Conservation (phyloP, 225 moss, liverwort and hornwort genomes). For the Physcomitrellopsis africana region DNA sequence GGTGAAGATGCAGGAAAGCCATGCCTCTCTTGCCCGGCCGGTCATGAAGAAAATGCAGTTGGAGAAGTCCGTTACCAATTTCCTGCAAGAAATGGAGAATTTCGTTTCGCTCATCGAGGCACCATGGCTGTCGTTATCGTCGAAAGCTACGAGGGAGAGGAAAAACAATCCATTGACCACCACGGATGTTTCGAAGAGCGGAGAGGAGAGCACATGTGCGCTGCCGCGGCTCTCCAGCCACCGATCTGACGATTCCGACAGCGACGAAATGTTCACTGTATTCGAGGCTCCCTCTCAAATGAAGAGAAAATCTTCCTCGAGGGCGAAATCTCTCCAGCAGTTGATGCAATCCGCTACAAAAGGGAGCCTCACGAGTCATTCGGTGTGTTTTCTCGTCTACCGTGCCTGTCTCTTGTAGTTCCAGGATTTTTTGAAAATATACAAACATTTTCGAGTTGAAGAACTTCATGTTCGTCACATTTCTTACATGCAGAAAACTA, state of each 20-base stretch:
- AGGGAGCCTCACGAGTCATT: not conserved
- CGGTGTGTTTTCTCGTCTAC: not conserved
- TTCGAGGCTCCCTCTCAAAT: slow-evolving; percentile 24
- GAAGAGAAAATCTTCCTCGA: not conserved
- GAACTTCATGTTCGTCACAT: too few relatives aligned
- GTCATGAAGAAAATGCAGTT: slow-evolving; percentile 1
- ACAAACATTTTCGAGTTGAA: too few relatives aligned
- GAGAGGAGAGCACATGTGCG: not conserved
- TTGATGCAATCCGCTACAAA: slow-evolving; percentile 24
- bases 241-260: slow-evolving; percentile 15
- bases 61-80: slow-evolving; percentile 26
- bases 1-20: not conserved
- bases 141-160: not conserved
- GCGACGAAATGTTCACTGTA: slow-evolving; percentile 38
- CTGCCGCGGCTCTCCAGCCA: not conserved
- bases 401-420: too few relatives aligned
- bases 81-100: slow-evolving; percentile 26
- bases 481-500: too few relatives aligned
- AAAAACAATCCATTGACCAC: too few relatives aligned
- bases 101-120: slow-evolving; percentile 27
- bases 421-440: too few relatives aligned
- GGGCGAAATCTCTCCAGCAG: slow-evolving; percentile 28
- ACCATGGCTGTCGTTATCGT: slow-evolving; percentile 6
- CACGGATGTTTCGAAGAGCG: not conserved
- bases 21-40: not conserved